Percentiles rank a stretch among this genome's conserved stretches.
phyloP scores from a whole-genome alignment of 2,329 filamentous ascomycete genomes.

The Phyllachora maydis region DNA sequence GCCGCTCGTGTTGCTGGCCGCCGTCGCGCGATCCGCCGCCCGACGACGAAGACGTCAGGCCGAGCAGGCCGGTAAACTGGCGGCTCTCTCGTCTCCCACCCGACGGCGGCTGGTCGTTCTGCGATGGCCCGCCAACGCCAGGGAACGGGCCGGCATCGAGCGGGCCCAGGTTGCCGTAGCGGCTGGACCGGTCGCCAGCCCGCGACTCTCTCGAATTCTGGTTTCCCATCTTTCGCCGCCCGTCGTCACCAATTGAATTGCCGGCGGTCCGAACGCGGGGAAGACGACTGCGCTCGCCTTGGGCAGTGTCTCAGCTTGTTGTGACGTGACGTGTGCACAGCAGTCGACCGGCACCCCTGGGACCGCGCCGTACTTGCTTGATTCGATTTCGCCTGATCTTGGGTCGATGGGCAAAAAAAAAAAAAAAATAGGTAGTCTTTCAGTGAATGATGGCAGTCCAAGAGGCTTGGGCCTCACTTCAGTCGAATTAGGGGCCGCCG shows the following conservation, averaged over 20 bases:
- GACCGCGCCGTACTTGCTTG: too few species aligned
- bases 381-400: too few species aligned
- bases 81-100: constrained; percentile 15
- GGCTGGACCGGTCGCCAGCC: constrained; percentile 7
- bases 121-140: constrained; percentile 6
- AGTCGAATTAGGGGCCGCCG: too few species aligned
- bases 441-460: too few species aligned
- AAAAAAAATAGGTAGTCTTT: too few species aligned
- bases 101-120: constrained; percentile 6
- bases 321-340: too few species aligned
- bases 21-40: constrained; percentile 16
- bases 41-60: constrained; percentile 14
- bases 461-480: too few species aligned
- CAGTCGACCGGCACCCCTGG: too few species aligned
- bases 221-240: constrained; percentile 12
- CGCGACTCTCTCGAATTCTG: constrained; percentile 14
- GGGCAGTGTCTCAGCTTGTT: constrained; percentile 1
- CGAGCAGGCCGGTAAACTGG: constrained; percentile 24
- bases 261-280: neutral
- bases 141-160: constrained; percentile 4
- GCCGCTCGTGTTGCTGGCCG: constrained; percentile 33
- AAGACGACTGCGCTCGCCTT: neutral
- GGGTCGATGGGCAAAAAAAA: too few species aligned
- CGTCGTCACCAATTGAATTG: neutral
- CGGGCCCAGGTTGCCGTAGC: constrained; percentile 6